phyloP scores from a whole-genome alignment of 169 alveolate genomes.

The Plasmodium knowlesi region DNA sequence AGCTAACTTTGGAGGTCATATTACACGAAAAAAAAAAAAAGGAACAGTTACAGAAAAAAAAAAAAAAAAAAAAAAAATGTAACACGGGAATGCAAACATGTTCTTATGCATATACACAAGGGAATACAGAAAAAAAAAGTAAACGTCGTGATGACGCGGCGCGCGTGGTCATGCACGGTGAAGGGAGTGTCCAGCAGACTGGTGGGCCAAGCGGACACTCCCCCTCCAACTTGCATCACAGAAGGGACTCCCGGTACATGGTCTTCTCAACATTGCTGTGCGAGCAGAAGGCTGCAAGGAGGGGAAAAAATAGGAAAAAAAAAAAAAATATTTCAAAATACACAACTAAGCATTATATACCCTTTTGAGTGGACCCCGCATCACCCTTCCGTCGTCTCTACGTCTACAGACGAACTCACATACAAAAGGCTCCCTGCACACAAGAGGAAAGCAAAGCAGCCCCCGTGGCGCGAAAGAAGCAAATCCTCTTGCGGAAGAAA shows the following conservation, averaged over 20 bases:
- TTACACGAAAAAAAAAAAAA: background rate
- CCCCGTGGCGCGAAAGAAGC: background rate
- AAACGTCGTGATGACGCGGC: background rate
- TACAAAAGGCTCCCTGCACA: background rate
- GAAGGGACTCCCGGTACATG: slow-evolving; percentile 40
- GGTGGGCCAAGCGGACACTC: background rate
- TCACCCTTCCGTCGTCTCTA: background rate
- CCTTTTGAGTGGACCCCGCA: background rate
- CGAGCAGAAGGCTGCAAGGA: slow-evolving; percentile 46
- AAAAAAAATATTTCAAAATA: background rate
- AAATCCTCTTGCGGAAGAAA: background rate
- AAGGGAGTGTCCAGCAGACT: background rate
- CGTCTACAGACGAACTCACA: background rate
- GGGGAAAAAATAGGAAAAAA: background rate
- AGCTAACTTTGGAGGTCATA: background rate
- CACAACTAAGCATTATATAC: background rate
- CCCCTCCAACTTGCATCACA: background rate
- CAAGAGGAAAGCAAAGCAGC: background rate
- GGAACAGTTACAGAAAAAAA: background rate
- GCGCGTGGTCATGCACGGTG: background rate
- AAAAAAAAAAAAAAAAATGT: background rate
- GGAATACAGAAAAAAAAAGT: background rate
- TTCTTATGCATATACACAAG: background rate
- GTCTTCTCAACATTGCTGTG: slow-evolving; percentile 63
- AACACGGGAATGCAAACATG: background rate